Conservation (phyloP, 495 filamentous ascomycete species). For the Oidiodendron maius region DNA sequence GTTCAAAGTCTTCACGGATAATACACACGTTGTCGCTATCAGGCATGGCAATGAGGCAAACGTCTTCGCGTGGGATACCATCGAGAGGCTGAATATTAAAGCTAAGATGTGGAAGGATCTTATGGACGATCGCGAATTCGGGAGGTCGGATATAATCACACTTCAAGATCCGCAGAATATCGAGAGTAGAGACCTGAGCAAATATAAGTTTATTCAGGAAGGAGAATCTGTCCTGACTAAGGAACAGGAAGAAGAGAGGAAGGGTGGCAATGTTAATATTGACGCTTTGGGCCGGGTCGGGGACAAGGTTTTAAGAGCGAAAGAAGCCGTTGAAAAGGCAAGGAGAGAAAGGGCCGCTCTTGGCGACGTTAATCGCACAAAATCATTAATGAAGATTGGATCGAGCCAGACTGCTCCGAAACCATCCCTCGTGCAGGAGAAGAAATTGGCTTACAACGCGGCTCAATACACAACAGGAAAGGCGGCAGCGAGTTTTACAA, state of each 20-base stretch:
- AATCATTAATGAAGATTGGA: conserved; percentile 37
- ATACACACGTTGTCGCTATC: conserved; percentile 92
- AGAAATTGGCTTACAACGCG: conserved; percentile 68
- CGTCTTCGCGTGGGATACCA: conserved; percentile 92
- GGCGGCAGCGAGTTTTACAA: conserved; percentile 91
- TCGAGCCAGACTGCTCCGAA: conserved; percentile 9
- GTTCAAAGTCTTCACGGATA: conserved; percentile 95
- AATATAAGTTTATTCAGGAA: conserved; percentile 86
- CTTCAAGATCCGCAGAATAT: conserved; percentile 95
- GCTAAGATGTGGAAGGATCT: conserved; percentile 94
- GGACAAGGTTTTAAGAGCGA: conserved; percentile 87
- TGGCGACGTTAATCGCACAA: conserved; percentile 43
- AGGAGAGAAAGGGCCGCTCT: conserved; percentile 47
- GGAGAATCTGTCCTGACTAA: conserved; percentile 65
- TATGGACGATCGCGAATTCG: conserved; percentile 81
- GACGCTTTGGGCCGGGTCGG: conserved; percentile 69
- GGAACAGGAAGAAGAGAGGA: conserved; percentile 52
- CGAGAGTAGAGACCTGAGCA: conserved; percentile 71
- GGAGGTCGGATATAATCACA: conserved; percentile 89
- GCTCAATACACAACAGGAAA: conserved; percentile 85
- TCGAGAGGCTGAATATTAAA: conserved; percentile 94
- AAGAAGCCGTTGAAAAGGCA: conserved; percentile 80
- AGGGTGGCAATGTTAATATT: conserved; percentile 65
- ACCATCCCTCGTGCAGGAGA: conserved; percentile 37
- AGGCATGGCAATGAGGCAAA: conserved; percentile 73